These are phyloP conservation scores for Epichloe amarillans DNA, from an alignment of 2,329 filamentous ascomycete genomes.

Conservation along the genomic window DNA sequence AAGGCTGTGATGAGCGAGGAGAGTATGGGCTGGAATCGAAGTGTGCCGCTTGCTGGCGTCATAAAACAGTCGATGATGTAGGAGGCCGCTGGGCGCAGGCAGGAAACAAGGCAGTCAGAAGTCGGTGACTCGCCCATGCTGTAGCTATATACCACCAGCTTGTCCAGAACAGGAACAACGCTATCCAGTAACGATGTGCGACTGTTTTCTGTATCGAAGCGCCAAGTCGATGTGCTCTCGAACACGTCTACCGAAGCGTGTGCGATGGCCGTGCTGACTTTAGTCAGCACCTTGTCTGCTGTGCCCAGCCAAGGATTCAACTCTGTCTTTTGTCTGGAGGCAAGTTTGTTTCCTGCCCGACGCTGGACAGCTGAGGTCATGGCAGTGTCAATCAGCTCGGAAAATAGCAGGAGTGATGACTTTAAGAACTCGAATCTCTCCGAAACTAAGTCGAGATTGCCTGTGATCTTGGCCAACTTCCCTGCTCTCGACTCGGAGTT, in stretches of 20 bases:
- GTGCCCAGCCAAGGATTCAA: constrained; percentile 54
- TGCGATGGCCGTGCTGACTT: constrained; percentile 58
- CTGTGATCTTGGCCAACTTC: constrained; percentile 63
- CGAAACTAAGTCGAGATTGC: constrained; percentile 65
- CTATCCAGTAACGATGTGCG: constrained; percentile 54
- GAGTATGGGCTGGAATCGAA: constrained; percentile 67
- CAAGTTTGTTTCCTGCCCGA: constrained; percentile 39
- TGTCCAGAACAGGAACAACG: constrained; percentile 57
- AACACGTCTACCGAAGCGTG: constrained; percentile 70
- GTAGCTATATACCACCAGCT: constrained; percentile 58
- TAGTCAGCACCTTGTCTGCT: constrained; percentile 63
- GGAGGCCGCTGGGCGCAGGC: constrained; percentile 58
- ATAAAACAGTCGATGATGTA: constrained; percentile 70
- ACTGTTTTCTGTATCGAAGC: constrained; percentile 56
- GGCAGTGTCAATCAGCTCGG: constrained; percentile 61
- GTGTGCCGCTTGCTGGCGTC: constrained; percentile 51
- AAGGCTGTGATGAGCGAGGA: constrained; percentile 44
- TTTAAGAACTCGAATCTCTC: constrained; percentile 68
- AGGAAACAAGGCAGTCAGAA: constrained; percentile 36
- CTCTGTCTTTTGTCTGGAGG: constrained; percentile 29
- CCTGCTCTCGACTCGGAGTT: constrained; percentile 64
- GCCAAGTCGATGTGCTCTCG: constrained; percentile 78
- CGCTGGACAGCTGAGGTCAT: constrained; percentile 56
- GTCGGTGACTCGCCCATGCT: constrained; percentile 52
- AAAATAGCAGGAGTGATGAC: constrained; percentile 61